These are phyloP conservation scores for Spathaspora sp. DNA, from an alignment of 1,139 yeast species.

Conservation along the genomic window DNA sequence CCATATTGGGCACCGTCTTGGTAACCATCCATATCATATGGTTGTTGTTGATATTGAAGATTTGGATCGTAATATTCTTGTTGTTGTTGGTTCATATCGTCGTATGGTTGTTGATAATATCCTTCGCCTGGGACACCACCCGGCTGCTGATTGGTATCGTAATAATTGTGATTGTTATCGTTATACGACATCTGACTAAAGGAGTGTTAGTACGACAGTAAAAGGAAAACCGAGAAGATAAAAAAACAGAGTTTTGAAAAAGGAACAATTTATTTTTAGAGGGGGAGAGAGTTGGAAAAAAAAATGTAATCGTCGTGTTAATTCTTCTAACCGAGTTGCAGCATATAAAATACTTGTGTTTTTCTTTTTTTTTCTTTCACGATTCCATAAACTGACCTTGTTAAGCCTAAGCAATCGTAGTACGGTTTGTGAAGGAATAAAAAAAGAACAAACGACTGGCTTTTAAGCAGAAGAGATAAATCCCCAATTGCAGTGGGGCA, in stretches of 20 bases:
- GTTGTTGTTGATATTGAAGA: constrained; percentile 55
- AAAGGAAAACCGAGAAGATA: not conserved
- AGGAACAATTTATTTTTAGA: not conserved
- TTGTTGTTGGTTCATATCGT: constrained; percentile 29
- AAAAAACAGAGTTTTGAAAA: too few species aligned
- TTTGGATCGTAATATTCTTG: constrained; percentile 48
- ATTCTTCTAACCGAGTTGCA: not conserved
- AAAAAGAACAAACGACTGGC: not conserved
- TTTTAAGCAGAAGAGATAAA: too few species aligned
- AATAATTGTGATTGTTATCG: constrained; percentile 51
- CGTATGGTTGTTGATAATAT: constrained; percentile 49
- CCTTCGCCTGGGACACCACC: constrained; percentile 36
- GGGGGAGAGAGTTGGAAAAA: not conserved
- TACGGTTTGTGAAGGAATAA: too few species aligned
- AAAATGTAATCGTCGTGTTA: not conserved
- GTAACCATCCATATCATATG: constrained; percentile 50
- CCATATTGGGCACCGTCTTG: constrained; percentile 34
- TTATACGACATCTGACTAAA: constrained; percentile 46
- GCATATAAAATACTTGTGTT: not conserved
- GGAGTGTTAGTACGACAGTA: not conserved
- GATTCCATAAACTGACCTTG: too few species aligned
- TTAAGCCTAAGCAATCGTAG: too few species aligned
- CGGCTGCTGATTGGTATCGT: constrained; percentile 45
- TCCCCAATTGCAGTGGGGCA: not conserved
- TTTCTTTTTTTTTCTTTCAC: not conserved